These are phyloP conservation scores for Cymbidium sinense DNA, from an alignment of 106 monocot species.

Conservation along the genomic window DNA sequence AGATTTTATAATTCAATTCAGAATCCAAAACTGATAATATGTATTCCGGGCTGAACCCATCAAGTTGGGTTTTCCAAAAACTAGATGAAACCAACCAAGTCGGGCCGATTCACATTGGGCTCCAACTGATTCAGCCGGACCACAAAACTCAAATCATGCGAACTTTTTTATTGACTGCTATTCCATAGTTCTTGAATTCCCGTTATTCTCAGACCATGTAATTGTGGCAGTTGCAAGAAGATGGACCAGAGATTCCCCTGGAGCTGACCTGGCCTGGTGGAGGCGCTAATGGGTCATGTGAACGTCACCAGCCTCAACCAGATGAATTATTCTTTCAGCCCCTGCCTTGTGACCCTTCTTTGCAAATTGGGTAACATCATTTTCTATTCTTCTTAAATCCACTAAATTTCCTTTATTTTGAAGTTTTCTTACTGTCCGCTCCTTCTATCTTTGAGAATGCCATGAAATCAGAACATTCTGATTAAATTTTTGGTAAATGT, in stretches of 20 bases:
- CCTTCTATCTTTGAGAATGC: not conserved
- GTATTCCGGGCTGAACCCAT: not conserved
- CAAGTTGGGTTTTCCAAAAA: not conserved
- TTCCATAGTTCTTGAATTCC: too few relatives aligned
- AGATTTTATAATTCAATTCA: too few relatives aligned
- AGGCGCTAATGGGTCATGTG: not conserved
- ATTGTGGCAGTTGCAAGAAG: not conserved
- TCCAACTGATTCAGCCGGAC: not conserved
- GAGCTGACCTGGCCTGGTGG: not conserved
- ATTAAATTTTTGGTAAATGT: too few relatives aligned
- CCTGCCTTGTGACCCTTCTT: not conserved
- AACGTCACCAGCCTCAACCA: not conserved
- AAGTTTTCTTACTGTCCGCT: too few relatives aligned
- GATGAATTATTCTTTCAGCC: not conserved
- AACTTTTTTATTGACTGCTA: too few relatives aligned
- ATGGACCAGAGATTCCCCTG: not conserved
- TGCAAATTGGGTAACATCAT: conserved; percentile 4
- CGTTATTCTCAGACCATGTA: not conserved
- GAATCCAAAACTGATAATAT: too few relatives aligned
- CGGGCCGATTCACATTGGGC: too few relatives aligned
- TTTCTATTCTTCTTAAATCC: not conserved
- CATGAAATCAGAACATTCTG: too few relatives aligned
- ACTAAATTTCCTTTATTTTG: not conserved
- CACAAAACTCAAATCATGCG: not conserved
- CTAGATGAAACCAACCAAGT: not conserved